A percentile compares a stretch with the other conserved stretches of the same genome.
phyloP scores from a whole-genome alignment of 2,329 filamentous ascomycete species.

The Ascomycota sp. region DNA sequence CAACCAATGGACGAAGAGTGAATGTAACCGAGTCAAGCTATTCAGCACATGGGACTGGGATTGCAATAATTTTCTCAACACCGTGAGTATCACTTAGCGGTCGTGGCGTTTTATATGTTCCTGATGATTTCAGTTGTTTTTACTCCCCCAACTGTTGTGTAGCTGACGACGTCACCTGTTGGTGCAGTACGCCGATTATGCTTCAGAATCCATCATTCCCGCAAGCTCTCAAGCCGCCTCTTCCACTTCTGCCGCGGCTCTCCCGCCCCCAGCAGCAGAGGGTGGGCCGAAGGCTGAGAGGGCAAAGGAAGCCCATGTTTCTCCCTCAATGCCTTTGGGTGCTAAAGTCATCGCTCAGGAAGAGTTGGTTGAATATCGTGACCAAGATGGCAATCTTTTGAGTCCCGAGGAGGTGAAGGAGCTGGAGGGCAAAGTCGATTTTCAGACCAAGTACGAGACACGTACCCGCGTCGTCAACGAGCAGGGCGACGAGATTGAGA shows the following conservation, averaged over 20 bases:
- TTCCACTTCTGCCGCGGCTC: slow-evolving; percentile 2
- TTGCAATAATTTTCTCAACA: slow-evolving; percentile 78
- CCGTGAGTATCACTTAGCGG: slow-evolving; percentile 40
- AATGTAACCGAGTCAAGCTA: slow-evolving; percentile 75
- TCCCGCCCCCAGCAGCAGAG: too few relatives aligned
- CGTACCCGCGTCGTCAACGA: slow-evolving; percentile 67
- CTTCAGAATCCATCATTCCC: slow-evolving; percentile 2
- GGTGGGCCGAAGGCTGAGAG: slow-evolving; percentile 2
- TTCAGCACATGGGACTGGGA: slow-evolving; percentile 91
- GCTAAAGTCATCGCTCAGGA: slow-evolving; percentile 37
- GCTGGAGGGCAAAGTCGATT: slow-evolving; percentile 81
- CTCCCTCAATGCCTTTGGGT: slow-evolving; percentile 26
- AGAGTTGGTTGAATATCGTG: slow-evolving; percentile 75
- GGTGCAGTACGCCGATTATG: slow-evolving; percentile 27
- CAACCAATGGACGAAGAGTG: slow-evolving; percentile 76
- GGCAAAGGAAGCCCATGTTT: slow-evolving; percentile 10
- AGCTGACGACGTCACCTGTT: too few relatives aligned
- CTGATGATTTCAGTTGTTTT: too few relatives aligned
- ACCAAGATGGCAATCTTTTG: slow-evolving; percentile 64
- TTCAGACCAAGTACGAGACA: slow-evolving; percentile 93
- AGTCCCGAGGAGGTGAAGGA: slow-evolving; percentile 64
- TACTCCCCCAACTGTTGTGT: too few relatives aligned
- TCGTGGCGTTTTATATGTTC: too few relatives aligned
- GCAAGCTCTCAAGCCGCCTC: slow-evolving; percentile 10
- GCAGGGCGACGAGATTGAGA: slow-evolving; percentile 53